Percentiles rank a stretch among this genome's conserved stretches.
These are phyloP conservation scores for Phlebiopsis flavidoalba DNA, from an alignment of 768 basidiomycete genomes.

Conservation along the genomic window DNA sequence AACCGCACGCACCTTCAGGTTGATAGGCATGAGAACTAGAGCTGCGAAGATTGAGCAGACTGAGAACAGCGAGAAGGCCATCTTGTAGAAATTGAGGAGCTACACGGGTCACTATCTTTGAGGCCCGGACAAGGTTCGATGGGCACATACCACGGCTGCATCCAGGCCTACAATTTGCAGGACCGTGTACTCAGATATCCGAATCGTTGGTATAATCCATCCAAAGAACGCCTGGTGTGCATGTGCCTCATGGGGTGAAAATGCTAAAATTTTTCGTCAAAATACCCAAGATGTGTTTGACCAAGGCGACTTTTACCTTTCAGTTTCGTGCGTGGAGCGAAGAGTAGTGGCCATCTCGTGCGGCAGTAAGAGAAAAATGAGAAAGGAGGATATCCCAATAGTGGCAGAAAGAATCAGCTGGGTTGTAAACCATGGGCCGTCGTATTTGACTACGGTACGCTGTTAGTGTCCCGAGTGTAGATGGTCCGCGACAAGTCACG, in stretches of 20 bases:
- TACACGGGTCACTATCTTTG: constrained; percentile 27
- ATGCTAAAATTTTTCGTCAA: constrained; percentile 44
- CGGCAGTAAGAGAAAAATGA: constrained; percentile 88
- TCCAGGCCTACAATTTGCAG: constrained; percentile 96
- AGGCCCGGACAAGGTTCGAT: neutral
- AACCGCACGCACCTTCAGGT: constrained; percentile 67
- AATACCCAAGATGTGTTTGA: neutral
- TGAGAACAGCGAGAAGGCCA: constrained; percentile 88
- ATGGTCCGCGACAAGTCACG: constrained; percentile 23
- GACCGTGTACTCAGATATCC: constrained; percentile 87
- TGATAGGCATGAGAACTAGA: constrained; percentile 89
- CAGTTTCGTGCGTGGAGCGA: constrained; percentile 90
- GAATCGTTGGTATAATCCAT: constrained; percentile 92
- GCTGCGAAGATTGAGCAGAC: constrained; percentile 79
- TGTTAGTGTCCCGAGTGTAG: constrained; percentile 7
- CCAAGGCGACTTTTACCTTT: constrained; percentile 55
- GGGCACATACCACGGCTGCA: constrained; percentile 82
- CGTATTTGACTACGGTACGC: constrained; percentile 55
- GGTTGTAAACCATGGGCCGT: constrained; percentile 95
- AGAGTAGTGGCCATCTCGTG: constrained; percentile 83
- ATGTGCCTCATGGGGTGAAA: constrained; percentile 92
- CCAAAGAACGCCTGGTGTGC: constrained; percentile 85
- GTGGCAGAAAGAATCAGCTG: constrained; percentile 74
- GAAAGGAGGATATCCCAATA: constrained; percentile 76
- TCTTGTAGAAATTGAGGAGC: constrained; percentile 95